Evolutionary conservation across 129 eudicot genomes (phyloP).

Genomic region (Lactuca sativa): DNA sequence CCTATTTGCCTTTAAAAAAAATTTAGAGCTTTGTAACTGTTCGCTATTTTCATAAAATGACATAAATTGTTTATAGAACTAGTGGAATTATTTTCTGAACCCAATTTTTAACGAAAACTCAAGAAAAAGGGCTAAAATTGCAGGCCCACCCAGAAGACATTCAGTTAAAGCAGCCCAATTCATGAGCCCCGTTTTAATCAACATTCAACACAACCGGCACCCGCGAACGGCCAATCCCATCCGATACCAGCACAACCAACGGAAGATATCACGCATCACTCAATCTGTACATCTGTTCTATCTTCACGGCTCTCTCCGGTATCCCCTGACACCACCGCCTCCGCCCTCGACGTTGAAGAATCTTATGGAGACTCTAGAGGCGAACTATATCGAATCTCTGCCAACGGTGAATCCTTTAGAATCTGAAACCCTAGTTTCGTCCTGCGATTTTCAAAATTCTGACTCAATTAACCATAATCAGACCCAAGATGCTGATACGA

Average conservation of each 20-base stretch:
- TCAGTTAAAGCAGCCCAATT: neutral
- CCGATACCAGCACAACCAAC: neutral
- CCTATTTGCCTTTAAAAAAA: too few relatives aligned
- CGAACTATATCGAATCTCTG: slow-evolving; percentile 20
- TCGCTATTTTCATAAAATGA: too few relatives aligned
- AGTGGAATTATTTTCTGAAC: too few relatives aligned
- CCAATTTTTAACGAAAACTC: neutral
- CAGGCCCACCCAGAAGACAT: neutral
- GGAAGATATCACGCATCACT: neutral
- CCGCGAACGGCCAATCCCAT: neutral
- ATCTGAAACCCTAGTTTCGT: slow-evolving; percentile 26
- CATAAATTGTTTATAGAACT: too few relatives aligned
- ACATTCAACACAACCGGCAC: neutral
- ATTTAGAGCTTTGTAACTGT: too few relatives aligned
- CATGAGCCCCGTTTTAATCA: neutral
- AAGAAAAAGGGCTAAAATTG: neutral
- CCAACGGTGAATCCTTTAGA: neutral
- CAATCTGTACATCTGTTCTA: neutral
- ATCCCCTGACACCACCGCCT: slow-evolving; percentile 1
- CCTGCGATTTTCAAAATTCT: neutral
- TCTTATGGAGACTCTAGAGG: slow-evolving; percentile 17
- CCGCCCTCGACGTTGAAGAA: neutral
- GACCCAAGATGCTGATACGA: neutral
- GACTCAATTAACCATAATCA: slow-evolving; percentile 6
- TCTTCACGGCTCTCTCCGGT: neutral